Evolutionary conservation across 148 eudicot genomes (phyloP).

Genomic region (Chenopodium berlandieri): DNA sequence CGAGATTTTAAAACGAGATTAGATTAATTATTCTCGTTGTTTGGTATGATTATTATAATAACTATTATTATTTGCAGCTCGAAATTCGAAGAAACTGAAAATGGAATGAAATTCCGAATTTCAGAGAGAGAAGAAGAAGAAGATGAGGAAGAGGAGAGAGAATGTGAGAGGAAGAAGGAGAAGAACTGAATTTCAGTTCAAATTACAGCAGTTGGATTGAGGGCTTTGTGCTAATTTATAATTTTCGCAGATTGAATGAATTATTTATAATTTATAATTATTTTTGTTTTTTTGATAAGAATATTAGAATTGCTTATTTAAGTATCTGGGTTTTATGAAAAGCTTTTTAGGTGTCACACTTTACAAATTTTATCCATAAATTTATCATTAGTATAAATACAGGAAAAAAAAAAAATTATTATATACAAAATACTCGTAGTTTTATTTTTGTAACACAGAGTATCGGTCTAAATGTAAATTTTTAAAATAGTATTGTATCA

Average conservation of each 20-base stretch:
- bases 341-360: no score
- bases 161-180: background rate
- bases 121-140: background rate
- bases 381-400: no score
- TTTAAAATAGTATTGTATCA: no score
- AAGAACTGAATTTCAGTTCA: background rate
- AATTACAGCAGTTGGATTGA: background rate
- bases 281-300: no score
- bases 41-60: no score
- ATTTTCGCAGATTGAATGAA: background rate
- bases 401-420: no score
- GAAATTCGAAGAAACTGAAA: conserved; percentile 2
- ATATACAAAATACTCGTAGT: no score
- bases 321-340: no score
- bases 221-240: background rate
- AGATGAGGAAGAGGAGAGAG: conserved; percentile 5
- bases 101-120: background rate
- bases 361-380: no score
- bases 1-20: conserved; percentile 2
- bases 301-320: background rate
- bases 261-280: no score
- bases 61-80: background rate
- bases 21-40: background rate
- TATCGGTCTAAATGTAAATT: no score
- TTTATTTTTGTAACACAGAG: no score